Evolutionary conservation across 805 yeast genomes (phyloP).

Genomic region (Teunomyces gatunensis): DNA sequence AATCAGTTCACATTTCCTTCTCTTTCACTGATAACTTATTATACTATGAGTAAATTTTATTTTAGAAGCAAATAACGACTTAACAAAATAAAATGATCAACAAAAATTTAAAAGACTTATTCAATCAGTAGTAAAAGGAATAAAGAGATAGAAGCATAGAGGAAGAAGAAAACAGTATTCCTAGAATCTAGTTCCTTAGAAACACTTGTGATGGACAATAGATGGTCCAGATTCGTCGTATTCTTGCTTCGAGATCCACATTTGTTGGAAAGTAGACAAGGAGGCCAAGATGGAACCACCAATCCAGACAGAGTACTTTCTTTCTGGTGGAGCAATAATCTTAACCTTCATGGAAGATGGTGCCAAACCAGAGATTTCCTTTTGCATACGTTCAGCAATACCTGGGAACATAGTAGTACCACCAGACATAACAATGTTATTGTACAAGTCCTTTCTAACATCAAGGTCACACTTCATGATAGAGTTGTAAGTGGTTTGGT

Average conservation of each 20-base stretch:
- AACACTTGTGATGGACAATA: conserved; percentile 95
- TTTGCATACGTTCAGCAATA: conserved; percentile 99
- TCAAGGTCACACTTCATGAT: conserved; percentile 99
- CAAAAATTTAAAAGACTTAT: conserved; percentile 4
- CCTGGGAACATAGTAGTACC: conserved; percentile 99
- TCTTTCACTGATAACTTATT: conserved; percentile 1
- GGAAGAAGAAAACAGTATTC: conserved; percentile 4
- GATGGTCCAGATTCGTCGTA: conserved; percentile 99
- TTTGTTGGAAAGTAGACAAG: conserved; percentile 99
- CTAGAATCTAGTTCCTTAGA: conserved; percentile 46
- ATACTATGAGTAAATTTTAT: background rate
- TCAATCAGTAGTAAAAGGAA: conserved; percentile 4
- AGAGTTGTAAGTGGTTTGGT: conserved; percentile 93
- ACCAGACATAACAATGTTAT: conserved; percentile 99
- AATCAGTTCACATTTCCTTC: background rate
- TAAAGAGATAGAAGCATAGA: conserved; percentile 2
- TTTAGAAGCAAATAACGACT: conserved; percentile 3
- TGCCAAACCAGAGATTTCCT: conserved; percentile 99
- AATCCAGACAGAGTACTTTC: conserved; percentile 99
- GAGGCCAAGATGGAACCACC: conserved; percentile 99
- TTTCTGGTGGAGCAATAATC: conserved; percentile 98
- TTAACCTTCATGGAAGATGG: conserved; percentile 99
- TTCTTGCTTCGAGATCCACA: conserved; percentile 99
- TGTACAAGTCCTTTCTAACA: conserved; percentile 97
- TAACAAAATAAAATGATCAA: conserved; percentile 2